Evolutionary conservation across 768 basidiomycete genomes (phyloP).

Genomic region (Trametes elegans): DNA sequence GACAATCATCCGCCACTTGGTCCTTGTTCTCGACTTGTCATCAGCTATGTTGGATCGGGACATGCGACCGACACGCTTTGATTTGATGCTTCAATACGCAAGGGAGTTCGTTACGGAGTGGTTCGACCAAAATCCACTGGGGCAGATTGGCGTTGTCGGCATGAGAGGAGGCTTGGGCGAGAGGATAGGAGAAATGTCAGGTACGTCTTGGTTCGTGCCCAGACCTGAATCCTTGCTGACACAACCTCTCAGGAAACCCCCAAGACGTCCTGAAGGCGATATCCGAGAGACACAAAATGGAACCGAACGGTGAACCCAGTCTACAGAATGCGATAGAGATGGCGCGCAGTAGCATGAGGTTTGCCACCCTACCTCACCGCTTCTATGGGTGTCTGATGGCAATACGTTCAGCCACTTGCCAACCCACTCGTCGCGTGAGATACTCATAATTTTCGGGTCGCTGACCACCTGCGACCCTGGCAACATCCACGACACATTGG

Average conservation of each 20-base stretch:
- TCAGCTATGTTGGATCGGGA: conserved; percentile 93
- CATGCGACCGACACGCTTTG: conserved; percentile 92
- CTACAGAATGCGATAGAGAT: conserved; percentile 98
- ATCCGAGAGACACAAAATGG: conserved; percentile 82
- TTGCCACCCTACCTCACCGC: too few species aligned
- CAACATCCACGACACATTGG: conserved; percentile 93
- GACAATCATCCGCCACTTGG: conserved; percentile 93
- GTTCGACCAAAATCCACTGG: conserved; percentile 99
- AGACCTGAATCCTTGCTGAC: not conserved
- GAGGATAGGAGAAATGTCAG: conserved; percentile 88
- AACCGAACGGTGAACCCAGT: conserved; percentile 91
- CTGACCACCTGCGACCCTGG: conserved; percentile 96
- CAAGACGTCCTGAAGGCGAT: conserved; percentile 91
- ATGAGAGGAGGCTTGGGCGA: conserved; percentile 92
- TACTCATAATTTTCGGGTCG: conserved; percentile 91
- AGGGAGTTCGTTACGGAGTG: conserved; percentile 92
- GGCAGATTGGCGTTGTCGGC: conserved; percentile 93
- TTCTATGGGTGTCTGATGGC: not conserved
- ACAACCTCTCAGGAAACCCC: conserved; percentile 68
- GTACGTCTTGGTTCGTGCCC: conserved; percentile 49
- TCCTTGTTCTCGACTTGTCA: conserved; percentile 91
- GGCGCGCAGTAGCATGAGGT: conserved; percentile 94
- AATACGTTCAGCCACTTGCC: conserved; percentile 77
- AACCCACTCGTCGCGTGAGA: conserved; percentile 94
- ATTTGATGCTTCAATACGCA: conserved; percentile 85